Evolutionary conservation across 768 basidiomycete species (phyloP), one percentile per base, ranked within the genome.

Genomic region (Rickenella mellea): DNA sequence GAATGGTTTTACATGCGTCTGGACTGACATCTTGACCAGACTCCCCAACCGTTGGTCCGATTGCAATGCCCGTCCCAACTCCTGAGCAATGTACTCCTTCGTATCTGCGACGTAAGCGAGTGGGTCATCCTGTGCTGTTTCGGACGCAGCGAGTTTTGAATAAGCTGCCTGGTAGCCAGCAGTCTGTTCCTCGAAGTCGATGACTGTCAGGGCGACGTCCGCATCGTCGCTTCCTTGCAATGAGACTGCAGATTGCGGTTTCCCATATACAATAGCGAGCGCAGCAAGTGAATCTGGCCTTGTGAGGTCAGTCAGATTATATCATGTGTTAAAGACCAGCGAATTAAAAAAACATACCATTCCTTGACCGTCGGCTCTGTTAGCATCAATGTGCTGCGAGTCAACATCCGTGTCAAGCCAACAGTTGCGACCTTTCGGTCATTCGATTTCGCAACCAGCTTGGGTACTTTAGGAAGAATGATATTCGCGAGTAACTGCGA

Each of bases 121-220:
- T 0, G 80, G 79, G 56, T 90, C 87, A 1, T 56, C 60, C 30
- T 69, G 66, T 0, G 59, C 59, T 1, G 61, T 63, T 49, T 87
- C 84, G 1, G 83, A 81, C 1, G 94, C 87, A 0, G 91, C 93
- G 14, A 97, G 72, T 27, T 84, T 76, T 40, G 91, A 91, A 65
- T 93, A 98, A 4, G 90, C 86, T 0, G 90, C 88, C 55, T 98
- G 96, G 62, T 97, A 97, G 1, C 91, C 88, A 5, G 83, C 83
- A 2, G 74, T 73, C 56, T 87, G 84, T 55, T 97, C 93, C 55
- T 97, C 94, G 47, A 79, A 80, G 56, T 97, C 94, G 35, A 96
- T 78, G 40, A 75, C 77, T 1, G 85, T 86, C 27, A 88, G 55
- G 0, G 75, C 76, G 0, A 68, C 66, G 33, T 76, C 64, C 6